phyloP scores from a whole-genome alignment of 176 grass and related monocot genomes.

The Triticum turgidum region DNA sequence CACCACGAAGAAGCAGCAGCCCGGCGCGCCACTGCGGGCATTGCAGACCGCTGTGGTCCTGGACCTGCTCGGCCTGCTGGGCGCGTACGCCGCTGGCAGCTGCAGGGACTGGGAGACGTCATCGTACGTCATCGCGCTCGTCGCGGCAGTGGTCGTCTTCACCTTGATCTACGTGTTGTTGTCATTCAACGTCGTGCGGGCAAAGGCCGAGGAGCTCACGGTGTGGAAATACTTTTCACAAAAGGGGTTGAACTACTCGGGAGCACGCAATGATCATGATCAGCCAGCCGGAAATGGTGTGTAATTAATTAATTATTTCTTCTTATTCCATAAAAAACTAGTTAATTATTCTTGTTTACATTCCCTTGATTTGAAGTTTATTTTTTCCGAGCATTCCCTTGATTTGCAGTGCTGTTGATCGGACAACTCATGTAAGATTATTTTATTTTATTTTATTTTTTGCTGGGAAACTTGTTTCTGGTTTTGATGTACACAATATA shows the following conservation, averaged over 20 bases:
- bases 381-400: no score
- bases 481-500: no score
- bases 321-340: no score
- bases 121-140: conserved; percentile 2
- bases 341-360: no score
- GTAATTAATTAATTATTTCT: no score
- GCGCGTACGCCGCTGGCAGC: conserved; percentile 2
- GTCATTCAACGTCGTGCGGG: neutral
- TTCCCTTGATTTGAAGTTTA: no score
- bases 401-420: no score
- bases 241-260: neutral
- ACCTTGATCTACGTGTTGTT: neutral
- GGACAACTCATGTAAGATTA: no score
- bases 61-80: neutral
- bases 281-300: no score
- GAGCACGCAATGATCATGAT: neutral
- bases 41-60: neutral
- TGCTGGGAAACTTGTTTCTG: no score
- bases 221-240: neutral
- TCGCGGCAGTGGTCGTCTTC: neutral
- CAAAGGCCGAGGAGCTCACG: neutral
- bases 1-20: neutral
- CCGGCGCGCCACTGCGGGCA: neutral
- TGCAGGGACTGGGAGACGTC: neutral
- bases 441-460: no score